phyloP scores from a whole-genome alignment of 2,329 filamentous ascomycete species.

The Penicillium verrucosum region DNA sequence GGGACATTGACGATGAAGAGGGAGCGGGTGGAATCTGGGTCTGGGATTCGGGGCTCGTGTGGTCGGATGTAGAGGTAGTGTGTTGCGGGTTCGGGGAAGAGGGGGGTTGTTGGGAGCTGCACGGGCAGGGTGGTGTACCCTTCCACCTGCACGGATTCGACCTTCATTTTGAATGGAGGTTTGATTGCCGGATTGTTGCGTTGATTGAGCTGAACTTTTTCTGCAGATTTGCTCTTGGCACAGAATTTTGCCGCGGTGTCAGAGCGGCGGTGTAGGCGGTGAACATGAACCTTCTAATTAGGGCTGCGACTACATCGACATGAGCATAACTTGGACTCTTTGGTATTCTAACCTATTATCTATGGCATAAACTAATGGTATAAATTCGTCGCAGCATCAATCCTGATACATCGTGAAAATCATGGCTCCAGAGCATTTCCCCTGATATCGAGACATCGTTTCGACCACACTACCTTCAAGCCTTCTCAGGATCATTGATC shows the following conservation, averaged over 20 bases:
- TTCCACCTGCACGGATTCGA: slow-evolving; percentile 43
- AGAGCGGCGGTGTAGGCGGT: slow-evolving; percentile 19
- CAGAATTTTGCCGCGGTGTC: slow-evolving; percentile 18
- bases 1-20: slow-evolving; percentile 91
- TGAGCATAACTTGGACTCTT: neutral
- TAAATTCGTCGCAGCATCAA: neutral
- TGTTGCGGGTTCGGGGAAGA: slow-evolving; percentile 60
- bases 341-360: neutral
- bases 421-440: neutral
- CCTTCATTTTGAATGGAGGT: slow-evolving; percentile 34
- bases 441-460: neutral
- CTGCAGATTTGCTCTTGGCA: slow-evolving; percentile 20
- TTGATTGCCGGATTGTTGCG: slow-evolving; percentile 10
- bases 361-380: slow-evolving; percentile 1
- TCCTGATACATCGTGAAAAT: neutral
- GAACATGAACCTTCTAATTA: slow-evolving; percentile 5
- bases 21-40: slow-evolving; percentile 69
- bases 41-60: slow-evolving; percentile 75
- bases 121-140: slow-evolving; percentile 70
- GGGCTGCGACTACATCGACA: neutral
- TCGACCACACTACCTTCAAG: slow-evolving; percentile 32
- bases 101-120: slow-evolving; percentile 60
- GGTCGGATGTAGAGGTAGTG: slow-evolving; percentile 86
- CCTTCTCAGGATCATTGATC: slow-evolving; percentile 65
- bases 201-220: slow-evolving; percentile 13